Base-by-base conservation (phyloP, 176 grass and related monocot species). In the Thinopyrum elongatum region DNA sequence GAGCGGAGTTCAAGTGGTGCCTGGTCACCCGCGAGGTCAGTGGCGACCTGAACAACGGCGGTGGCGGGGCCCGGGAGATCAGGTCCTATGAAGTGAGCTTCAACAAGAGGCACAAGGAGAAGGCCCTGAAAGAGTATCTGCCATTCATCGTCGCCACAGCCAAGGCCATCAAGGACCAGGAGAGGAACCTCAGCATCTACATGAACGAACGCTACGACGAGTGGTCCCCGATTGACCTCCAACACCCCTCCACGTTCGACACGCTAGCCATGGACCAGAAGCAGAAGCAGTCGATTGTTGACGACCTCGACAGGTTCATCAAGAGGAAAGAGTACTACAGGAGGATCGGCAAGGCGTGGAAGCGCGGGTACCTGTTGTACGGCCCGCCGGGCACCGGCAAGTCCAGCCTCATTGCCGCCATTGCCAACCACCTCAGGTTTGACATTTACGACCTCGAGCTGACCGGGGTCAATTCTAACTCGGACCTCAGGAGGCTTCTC, bases 331-430 rank as follows among this genome's bases (percentile, higher is more conserved):
- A 93, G 33, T 98, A 95, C 85, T 98, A 98, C 71, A 91, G 85
- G 81, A 87, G 53, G 71, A 98, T 91, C 1, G 95, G 93, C 16
- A 95, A 95, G 76, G 95, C 95, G 14, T 98, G 95, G 95, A 98
- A 98, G 61, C 80, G 93, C 22, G 95, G 95, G 47, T 98, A 98
- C 77, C 84, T 98, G 81, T 71, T 98, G 12, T 82, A 93, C 7
- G 95, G 95, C 11, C 95, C 95, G 2, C 95, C 95, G 16, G 95
- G 95, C 51, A 98, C 95, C 1, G 95, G 95, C 67, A 98, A 98
- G 57, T 98, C 95, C 36, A 98, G 91, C 88, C 86, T 98, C 27
- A 92, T 98, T n/a, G 95, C 95, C 0, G 95, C 95, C 69, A 98
- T 98, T 77, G 95, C 95, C 21, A 98, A 98, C 74, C 86, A 85